Evolutionary conservation across 2,329 filamentous ascomycete genomes (phyloP), one percentile per base, ranked within the genome.

Genomic region (Boeremia exigua): DNA sequence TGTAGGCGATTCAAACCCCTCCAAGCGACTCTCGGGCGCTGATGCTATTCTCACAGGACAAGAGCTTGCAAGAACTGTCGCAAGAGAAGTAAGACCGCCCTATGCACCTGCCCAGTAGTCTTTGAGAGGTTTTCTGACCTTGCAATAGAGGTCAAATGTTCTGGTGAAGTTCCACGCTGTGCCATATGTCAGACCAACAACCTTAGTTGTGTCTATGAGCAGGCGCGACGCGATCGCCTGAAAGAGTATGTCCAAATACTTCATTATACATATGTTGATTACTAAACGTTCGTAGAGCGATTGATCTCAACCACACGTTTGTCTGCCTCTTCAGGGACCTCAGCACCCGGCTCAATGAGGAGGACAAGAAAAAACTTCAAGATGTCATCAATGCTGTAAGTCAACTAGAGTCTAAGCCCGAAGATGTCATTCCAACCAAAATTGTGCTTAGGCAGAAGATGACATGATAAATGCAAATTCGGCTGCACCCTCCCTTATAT

Each of bases 31-130:
- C 17, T 36, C 12, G 28, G 19, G 27, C 52, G 36, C 60, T 57
- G 34, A 46, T 10, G 11, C 30, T 17, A 10, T 9, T 10, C 10
- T 7, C 1, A 1, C 33, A 67, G 65, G 6, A 56, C 56, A 12
- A 60, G 66, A 52, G 66, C 66, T 30, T 69, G 66, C 42, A 62
- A 66, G 39, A 59, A 48, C 7, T 69, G 65, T 42, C 65, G 66
- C 23, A 66, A 48, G 34, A 62, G 66, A 52, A 69, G 65, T 67
- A 40, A 14, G 58, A 33, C n/a, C 14, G 17, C 2, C 8, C 17
- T 11, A 6, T 12, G 36, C 15, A 5, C 15, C 3, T 34, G 6
- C 8, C 28, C 30, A 4, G 12, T 8, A 25, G 11, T 10, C 2
- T 12, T 23, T 23, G 14, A 12, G 4, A 19, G n/a, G 29, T 55